Base-by-base conservation (phyloP, 2,329 filamentous ascomycete genomes). In the Sarocladiaceae sp. region DNA sequence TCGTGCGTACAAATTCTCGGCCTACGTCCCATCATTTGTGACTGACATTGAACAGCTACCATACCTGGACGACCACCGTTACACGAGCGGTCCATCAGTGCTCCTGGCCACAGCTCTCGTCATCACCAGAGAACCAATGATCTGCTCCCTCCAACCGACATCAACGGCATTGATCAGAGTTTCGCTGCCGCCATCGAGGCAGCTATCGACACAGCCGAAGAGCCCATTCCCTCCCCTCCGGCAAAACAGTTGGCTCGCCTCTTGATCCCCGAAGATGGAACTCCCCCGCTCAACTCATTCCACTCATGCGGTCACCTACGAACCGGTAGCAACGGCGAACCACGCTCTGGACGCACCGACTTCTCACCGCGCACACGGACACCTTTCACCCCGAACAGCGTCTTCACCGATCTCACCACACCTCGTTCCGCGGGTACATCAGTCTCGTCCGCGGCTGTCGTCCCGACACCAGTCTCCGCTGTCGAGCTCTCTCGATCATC, bases 31-130 rank as follows among this genome's bases (percentile, higher is more conserved):
- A 31, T 32, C 15, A 15, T 11, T 33, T 45, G 42, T 44, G 31
- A 50, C 52, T 60, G 20, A 60, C 46, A 16, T 57, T 42, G 31
- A 34, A 3, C 51, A 83, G 80, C 82, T 50, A 84, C 82, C 21
- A 82, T 85, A 51, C 82, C 82, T 26, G 80, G 80, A 32, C 73
- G 79, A 6, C 80, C 78, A 45, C 70, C 80, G 26, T 61, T 83
- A 20, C 78, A 83, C 52, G 80, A 83, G 62, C 72, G 80, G 46
- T 83, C 80, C 29, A 74, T 72, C 46, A 82, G 78, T 57, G 76
- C 77, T n/a, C 78, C 80, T 2, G 72, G 72, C 7, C 64, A 68
- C 49, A 69, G 64, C 43, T 69, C 18, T n/a, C 23, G 23, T 24
- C 3, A 41, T 40, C 21, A 42, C 44, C 15, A 33, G 32, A 6